Conservation (phyloP, 1,139 yeast species). For the Pichia sp. region DNA sequence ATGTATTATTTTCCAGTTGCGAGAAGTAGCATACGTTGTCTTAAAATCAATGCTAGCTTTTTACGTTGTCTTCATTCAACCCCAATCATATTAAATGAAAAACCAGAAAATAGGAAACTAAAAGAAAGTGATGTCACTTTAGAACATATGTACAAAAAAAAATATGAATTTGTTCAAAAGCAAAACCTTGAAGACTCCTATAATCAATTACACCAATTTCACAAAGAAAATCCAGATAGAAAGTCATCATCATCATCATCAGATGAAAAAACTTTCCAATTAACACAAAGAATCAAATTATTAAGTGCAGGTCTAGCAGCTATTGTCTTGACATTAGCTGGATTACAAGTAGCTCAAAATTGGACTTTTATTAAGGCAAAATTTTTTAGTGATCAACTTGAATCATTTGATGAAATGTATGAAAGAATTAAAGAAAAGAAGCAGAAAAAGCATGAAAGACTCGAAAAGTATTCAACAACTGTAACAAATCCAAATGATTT, state of each 20-base stretch:
- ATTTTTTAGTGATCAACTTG: slow-evolving; percentile 29
- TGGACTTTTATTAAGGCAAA: slow-evolving; percentile 35
- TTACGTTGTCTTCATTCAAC: not conserved
- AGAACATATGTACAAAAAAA: slow-evolving; percentile 8
- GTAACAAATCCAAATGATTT: slow-evolving; percentile 30
- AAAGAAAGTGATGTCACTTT: not conserved
- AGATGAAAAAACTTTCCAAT: slow-evolving; percentile 19
- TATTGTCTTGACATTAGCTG: slow-evolving; percentile 33
- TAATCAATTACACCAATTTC: slow-evolving; percentile 2
- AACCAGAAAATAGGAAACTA: not conserved
- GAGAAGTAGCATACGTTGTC: not conserved
- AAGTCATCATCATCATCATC: not conserved
- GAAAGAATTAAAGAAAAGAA: slow-evolving; percentile 23
- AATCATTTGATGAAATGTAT: slow-evolving; percentile 26
- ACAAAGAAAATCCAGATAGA: not conserved
- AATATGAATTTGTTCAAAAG: slow-evolving; percentile 13
- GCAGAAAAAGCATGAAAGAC: slow-evolving; percentile 16
- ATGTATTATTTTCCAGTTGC: not conserved
- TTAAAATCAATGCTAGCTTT: not conserved
- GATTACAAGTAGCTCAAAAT: slow-evolving; percentile 39
- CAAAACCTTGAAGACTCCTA: slow-evolving; percentile 13
- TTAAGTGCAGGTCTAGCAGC: slow-evolving; percentile 21
- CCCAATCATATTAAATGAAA: not conserved
- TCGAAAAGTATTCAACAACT: slow-evolving; percentile 16
- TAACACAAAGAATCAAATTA: slow-evolving; percentile 23